Base-by-base conservation (phyloP, 441 rosid genomes). In the Iberis amara region DNA sequence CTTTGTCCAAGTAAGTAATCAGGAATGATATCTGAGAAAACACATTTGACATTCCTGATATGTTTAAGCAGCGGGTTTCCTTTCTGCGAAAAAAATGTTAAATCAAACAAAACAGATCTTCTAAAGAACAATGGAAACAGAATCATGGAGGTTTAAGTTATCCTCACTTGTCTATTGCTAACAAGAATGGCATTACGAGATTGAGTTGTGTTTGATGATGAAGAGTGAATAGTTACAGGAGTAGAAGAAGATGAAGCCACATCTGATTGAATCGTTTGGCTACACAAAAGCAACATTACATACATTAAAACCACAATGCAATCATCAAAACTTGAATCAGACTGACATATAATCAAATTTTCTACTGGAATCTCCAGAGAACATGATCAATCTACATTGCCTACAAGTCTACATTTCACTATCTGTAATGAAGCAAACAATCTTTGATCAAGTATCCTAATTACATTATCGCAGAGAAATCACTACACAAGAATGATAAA, bases 11-110 rank as follows among this genome's bases (percentile, higher is more conserved):
- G 75, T 73, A 92, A 65, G 77, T 81, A 89, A 62, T 89, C 98
- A 32, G 94, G 84, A 47, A 73, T 68, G 46, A 89, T 65, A 55
- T 84, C 97, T 0, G 96, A 83, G 68, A 82, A 86, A 59, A 71
- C 73, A 94, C 94, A 89, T 72, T 75, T 86, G 57, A 82, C 92
- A 45, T 89, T 92, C 61, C 94, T 77, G 18, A 92, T 84, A 66
- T 83, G 76, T 60, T 89, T 89, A 42, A 89, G 96, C 70, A 92
- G 78, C 9, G 96, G 94, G 58, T 88, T 92, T 21, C 98, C 98
- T 76, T 92, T 92, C 98, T 88, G 82, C 78, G n/a, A n/a, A n/a
- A 48, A 23, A 12, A 64, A 63, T 11, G 42, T 39, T 24, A 45
- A 52, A 21, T 6, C 28, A 4, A 45, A 38, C 6, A 59, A 44